Conservation (phyloP, 257 asterid species). For the Fraxinus americana region DNA sequence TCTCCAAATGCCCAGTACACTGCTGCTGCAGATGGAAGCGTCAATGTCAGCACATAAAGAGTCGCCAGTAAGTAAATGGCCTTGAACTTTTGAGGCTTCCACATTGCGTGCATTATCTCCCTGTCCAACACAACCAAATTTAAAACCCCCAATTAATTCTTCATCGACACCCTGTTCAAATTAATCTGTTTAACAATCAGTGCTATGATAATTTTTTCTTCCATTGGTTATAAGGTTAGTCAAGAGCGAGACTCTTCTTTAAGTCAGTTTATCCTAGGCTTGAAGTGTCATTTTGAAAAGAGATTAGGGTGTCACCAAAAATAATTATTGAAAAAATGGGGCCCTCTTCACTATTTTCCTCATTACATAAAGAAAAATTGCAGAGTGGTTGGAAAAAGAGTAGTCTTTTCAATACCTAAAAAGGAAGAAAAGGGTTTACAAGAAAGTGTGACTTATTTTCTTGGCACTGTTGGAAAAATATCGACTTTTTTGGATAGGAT, state of each 20-base stretch:
- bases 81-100: conserved; percentile 97
- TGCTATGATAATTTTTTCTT: too few relatives aligned
- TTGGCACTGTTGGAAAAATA: conserved; percentile 29
- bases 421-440: conserved; percentile 16
- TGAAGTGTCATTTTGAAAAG: not conserved
- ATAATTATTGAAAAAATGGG: not conserved
- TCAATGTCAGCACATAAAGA: conserved; percentile 75
- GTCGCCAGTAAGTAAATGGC: conserved; percentile 84
- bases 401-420: conserved; percentile 27
- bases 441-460: conserved; percentile 27
- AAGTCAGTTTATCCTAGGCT: too few relatives aligned
- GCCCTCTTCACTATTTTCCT: not conserved
- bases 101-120: conserved; percentile 98
- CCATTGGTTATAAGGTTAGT: too few relatives aligned
- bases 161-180: conserved; percentile 1
- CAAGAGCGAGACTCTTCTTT: too few relatives aligned
- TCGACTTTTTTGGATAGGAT: conserved; percentile 15
- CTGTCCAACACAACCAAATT: conserved; percentile 46
- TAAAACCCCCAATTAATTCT: not conserved
- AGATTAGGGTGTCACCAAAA: not conserved
- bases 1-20: conserved; percentile 98
- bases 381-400: conserved; percentile 34
- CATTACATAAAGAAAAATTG: conserved; percentile 23
- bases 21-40: conserved; percentile 95
- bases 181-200: not conserved